Base-by-base conservation (phyloP, 257 asterid species). In the Gardenia jasminoides region DNA sequence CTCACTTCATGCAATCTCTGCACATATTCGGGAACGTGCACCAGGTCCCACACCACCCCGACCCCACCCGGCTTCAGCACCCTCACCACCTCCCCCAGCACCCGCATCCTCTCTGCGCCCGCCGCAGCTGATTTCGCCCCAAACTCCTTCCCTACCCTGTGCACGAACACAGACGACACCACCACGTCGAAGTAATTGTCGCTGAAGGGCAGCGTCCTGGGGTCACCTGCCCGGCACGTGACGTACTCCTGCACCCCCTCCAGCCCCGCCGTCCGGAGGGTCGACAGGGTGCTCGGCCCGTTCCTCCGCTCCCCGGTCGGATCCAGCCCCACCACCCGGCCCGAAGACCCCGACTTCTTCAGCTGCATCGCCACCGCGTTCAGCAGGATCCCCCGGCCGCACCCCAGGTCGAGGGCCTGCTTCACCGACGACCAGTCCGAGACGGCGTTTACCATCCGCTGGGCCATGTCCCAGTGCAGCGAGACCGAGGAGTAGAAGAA, bases 191-290 rank as follows among this genome's bases (percentile, higher is more conserved):
- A 94, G 87, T 84, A 92, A 56, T 87, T 85, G 77, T 94, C 98
- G 74, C 80, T 83, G 84, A 94, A 94, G 10, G 98, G 98, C 12
- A 94, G 88, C 30, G 89, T 89, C 64, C 97, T 72, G 0, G 98
- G 97, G 84, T 94, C 98, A 4, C 98, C 98, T 1, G 92, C 85
- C 85, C 98, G 84, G 96, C 98, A 94, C 26, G 98, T 94, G 81
- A 94, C 98, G 65, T 94, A 94, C 71, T 94, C 96, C 81, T 94
- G 97, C 2, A 94, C 98, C 24, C 98, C 98, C 75, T 94, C 98
- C 10, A 89, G 73, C 58, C 93, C 93, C 0, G 98, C 98, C 24
- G 97, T 93, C 17, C 90, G 76, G 16, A 94, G 90, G 0, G 96
- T 92, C 9, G 88, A 85, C 12, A 89, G 82, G 12, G 97, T 92